Percentiles rank a stretch among this genome's conserved stretches.
These are phyloP conservation scores for Volvox reticuliferus DNA, from an alignment of 139 green algal species.

Conservation along the genomic window DNA sequence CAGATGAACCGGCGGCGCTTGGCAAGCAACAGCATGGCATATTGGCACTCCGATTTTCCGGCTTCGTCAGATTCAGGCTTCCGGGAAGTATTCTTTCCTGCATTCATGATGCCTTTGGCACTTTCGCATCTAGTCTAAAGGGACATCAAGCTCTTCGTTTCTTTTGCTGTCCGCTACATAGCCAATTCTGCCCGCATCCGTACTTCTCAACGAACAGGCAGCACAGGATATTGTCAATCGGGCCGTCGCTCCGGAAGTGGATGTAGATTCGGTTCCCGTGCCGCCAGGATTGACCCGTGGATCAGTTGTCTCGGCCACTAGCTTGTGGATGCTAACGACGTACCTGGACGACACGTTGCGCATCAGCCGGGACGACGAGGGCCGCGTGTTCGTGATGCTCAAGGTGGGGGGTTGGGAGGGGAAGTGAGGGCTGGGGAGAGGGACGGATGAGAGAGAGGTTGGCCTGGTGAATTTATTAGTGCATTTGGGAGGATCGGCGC, in stretches of 20 bases:
- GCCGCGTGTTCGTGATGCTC: constrained; percentile 64
- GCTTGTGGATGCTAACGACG: constrained; percentile 69
- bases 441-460: not conserved
- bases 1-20: too few species aligned
- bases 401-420: constrained; percentile 32
- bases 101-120: too few species aligned
- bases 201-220: not conserved
- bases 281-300: not conserved
- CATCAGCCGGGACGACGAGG: constrained; percentile 59
- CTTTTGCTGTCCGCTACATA: too few species aligned
- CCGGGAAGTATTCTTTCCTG: too few species aligned
- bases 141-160: too few species aligned
- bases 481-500: not conserved
- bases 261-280: not conserved
- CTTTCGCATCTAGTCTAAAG: too few species aligned
- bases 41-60: too few species aligned
- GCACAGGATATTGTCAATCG: constrained; percentile 41
- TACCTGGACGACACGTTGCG: constrained; percentile 71
- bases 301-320: not conserved
- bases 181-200: too few species aligned
- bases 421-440: not conserved
- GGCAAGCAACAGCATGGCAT: too few species aligned
- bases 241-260: constrained; percentile 51
- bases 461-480: not conserved
- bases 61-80: too few species aligned